Base-by-base conservation (phyloP, 306 rosid genomes). In the Senna tora region DNA sequence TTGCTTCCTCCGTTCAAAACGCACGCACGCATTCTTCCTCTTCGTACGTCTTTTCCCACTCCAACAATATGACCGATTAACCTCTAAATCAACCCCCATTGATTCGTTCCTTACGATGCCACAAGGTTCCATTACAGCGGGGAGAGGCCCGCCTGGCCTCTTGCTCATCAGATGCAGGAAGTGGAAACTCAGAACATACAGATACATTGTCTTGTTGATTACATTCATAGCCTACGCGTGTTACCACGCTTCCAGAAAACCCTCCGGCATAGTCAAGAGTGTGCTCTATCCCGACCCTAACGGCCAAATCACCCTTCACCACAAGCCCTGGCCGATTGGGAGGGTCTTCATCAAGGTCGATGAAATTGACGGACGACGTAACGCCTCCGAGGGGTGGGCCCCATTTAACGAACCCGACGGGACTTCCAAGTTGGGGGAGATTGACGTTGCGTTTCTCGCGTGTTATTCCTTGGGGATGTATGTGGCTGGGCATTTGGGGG, bases 221-320 rank as follows among this genome's bases (percentile, higher is more conserved):
- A 92, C 97, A 0, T 92, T 92, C 74, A 9, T 87, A 0, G 96
- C 97, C 5, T 92, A 92, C 67, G 72, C 89, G 0, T 85, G 96
- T 30, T 92, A 84, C 75, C 97, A 92, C 68, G 97, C 97, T 36
- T 84, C 97, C 0, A 47, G 97, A 69, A 92, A 92, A 67, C 86
- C 91, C 9, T 82, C 84, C 7, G 82, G 97, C 3, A 92, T 89
- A 57, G 93, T 92, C 0, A 89, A 89, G 75, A 87, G 93, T 74
- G 90, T 92, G 0, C 51, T 92, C 28, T 77, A 83, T 68, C 97
- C 96, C 1, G 77, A 83, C 9, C 75, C 80, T 4, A 16, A 43
- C 1, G 50, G 67, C 33, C 53, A 53, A 1, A 7, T 42, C 66
- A 55, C 39, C 45, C n/a, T n/a, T n/a, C 43, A 65, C 33, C 58